Conservation (phyloP, 768 basidiomycete species). For the Rhodotorula paludigena region DNA sequence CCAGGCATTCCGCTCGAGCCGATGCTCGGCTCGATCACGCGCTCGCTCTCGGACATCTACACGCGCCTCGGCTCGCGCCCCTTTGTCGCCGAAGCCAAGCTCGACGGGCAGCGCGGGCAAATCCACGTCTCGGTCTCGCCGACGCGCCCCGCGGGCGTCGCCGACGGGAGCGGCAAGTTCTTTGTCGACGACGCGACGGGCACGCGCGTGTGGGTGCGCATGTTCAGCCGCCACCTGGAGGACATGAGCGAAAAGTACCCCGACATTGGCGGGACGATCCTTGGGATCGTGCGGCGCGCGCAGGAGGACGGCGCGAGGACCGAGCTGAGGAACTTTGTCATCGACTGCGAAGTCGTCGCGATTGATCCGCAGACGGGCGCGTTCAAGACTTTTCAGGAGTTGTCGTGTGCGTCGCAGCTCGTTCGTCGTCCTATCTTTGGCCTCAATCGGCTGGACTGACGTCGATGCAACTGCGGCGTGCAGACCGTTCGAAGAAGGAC, state of each 20-base stretch:
- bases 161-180: slow-evolving; percentile 43
- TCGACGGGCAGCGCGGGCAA: slow-evolving; percentile 61
- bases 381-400: slow-evolving; percentile 75
- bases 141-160: slow-evolving; percentile 65
- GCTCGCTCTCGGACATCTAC: slow-evolving; percentile 80
- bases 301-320: not conserved
- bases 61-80: slow-evolving; percentile 57
- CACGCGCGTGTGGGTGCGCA: slow-evolving; percentile 54
- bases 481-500: slow-evolving; percentile 67
- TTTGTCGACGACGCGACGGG: slow-evolving; percentile 41
- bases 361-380: slow-evolving; percentile 61
- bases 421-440: not conserved
- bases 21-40: slow-evolving; percentile 77
- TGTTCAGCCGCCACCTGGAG: slow-evolving; percentile 85
- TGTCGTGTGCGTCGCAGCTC: slow-evolving; percentile 54
- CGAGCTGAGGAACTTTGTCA: slow-evolving; percentile 59
- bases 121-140: slow-evolving; percentile 47
- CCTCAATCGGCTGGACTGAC: not conserved
- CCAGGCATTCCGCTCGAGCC: slow-evolving; percentile 67
- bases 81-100: slow-evolving; percentile 84
- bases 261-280: slow-evolving; percentile 36
- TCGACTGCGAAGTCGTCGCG: slow-evolving; percentile 78
- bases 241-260: slow-evolving; percentile 72
- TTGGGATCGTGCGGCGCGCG: slow-evolving; percentile 9
- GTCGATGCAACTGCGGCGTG: no score